Conservation (phyloP, 805 yeast species). For the Kuraishia ogatae region DNA sequence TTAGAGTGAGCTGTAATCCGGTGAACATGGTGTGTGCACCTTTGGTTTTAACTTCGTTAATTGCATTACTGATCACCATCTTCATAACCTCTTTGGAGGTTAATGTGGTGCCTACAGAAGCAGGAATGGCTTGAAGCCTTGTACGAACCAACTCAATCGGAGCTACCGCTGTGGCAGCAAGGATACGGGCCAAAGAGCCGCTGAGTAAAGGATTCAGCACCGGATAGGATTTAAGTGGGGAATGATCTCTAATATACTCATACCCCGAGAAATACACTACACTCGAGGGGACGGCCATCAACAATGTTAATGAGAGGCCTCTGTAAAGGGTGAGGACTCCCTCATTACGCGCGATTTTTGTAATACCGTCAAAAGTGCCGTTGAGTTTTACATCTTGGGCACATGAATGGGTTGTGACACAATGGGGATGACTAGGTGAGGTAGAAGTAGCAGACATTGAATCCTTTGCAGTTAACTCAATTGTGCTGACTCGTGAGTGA, state of each 20-base stretch:
- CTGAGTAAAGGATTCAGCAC: constrained; percentile 67
- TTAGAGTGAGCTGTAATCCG: constrained; percentile 80
- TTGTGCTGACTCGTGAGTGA: neutral
- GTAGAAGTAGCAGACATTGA: neutral
- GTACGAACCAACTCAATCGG: constrained; percentile 88
- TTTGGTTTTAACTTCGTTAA: constrained; percentile 33
- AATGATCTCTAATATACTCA: constrained; percentile 73
- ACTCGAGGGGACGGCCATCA: constrained; percentile 90
- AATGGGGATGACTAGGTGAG: neutral
- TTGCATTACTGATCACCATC: constrained; percentile 28
- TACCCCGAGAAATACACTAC: constrained; percentile 93
- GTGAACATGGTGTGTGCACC: constrained; percentile 69
- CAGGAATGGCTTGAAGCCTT: constrained; percentile 80
- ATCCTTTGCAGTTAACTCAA: neutral
- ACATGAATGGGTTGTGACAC: constrained; percentile 26
- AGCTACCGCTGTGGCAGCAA: constrained; percentile 79
- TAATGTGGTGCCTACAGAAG: constrained; percentile 14
- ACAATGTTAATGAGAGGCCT: constrained; percentile 71
- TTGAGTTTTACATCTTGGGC: constrained; percentile 19
- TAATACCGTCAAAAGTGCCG: constrained; percentile 1
- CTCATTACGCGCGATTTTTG: constrained; percentile 56
- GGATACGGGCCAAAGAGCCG: constrained; percentile 73
- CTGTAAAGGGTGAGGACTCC: constrained; percentile 80
- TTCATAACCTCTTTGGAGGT: constrained; percentile 33
- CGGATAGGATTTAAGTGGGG: constrained; percentile 38